A percentile compares a stretch with the other conserved stretches of the same genome.
phyloP scores from a whole-genome alignment of 768 basidiomycete genomes.

The Macrolepiota fuliginosa region DNA sequence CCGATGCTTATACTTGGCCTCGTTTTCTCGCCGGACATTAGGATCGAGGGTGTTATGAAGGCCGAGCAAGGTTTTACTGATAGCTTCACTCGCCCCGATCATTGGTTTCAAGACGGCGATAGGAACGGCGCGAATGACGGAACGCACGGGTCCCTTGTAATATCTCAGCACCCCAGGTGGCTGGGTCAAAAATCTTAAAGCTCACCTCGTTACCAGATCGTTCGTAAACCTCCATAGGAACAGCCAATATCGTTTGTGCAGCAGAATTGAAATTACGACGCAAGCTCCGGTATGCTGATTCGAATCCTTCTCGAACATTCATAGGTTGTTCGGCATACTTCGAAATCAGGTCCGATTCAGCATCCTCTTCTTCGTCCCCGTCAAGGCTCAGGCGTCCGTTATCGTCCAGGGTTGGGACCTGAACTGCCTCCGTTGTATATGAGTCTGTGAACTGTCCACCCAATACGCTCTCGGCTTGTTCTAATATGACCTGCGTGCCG shows the following conservation, averaged over 20 bases:
- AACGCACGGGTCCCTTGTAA: slow-evolving; percentile 81
- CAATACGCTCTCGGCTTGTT: slow-evolving; percentile 89
- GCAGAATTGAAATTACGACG: slow-evolving; percentile 87
- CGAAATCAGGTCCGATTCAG: slow-evolving; percentile 64
- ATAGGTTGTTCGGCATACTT: slow-evolving; percentile 91
- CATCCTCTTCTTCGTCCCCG: slow-evolving; percentile 35
- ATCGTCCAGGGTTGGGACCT: slow-evolving; percentile 36
- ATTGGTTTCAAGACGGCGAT: slow-evolving; percentile 97
- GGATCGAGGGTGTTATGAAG: slow-evolving; percentile 93
- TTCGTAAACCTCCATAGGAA: slow-evolving; percentile 99
- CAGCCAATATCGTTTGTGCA: slow-evolving; percentile 96
- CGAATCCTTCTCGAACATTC: slow-evolving; percentile 82
- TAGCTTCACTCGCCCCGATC: slow-evolving; percentile 97
- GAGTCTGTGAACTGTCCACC: slow-evolving; percentile 73
- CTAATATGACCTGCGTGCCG: slow-evolving; percentile 96
- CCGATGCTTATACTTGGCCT: slow-evolving; percentile 92
- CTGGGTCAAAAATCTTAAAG: slow-evolving; percentile 8
- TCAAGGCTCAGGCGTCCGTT: slow-evolving; percentile 26
- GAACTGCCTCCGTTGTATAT: slow-evolving; percentile 66
- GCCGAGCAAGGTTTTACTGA: slow-evolving; percentile 92
- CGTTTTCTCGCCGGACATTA: slow-evolving; percentile 73
- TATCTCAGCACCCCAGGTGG: slow-evolving; percentile 9
- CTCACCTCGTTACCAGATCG: slow-evolving; percentile 85
- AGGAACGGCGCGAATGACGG: slow-evolving; percentile 95
- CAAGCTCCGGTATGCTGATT: slow-evolving; percentile 89